Evolutionary conservation across 1,284 basidiomycete genomes (phyloP), one percentile per base, ranked within the genome.

Genomic region (Ustilago loliicola): DNA sequence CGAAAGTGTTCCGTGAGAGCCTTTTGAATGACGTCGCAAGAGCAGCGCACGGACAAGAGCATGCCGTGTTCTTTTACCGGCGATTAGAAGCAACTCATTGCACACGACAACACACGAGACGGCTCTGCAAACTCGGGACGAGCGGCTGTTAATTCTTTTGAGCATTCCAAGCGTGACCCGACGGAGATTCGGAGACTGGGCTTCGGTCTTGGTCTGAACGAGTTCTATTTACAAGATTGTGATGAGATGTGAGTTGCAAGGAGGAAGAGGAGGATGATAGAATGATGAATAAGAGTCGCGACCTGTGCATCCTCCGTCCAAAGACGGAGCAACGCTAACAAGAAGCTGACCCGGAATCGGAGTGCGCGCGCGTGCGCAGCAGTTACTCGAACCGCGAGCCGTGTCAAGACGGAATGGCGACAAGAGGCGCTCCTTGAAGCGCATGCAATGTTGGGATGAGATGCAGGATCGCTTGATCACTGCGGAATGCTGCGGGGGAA

Each of bases 401-500:
- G 21, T 21, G 10, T 45, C 42, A 6, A 21, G 7, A 45, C n/a
- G 42, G 7, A 45, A 45, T 9, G n/a, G 7, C n/a, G 21, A n/a
- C 42, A 21, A 15, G 10, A 36, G 34, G 10, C 15, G 15, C 34
- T 45, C n/a, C 42, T 6, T 21, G 42, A 8, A 21, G n/a, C n/a
- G 42, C n/a, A 21, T 7, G 42, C 42, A n/a, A n/a, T 21, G 21
- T 21, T 19, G 7, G 21, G 42, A 8, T 45, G 19, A 30, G 27
- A 15, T 30, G 55, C 55, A 56, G 55, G 38, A 56, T 45, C 25
- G 5, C 19, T 27, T 19, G 40, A 56, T 45, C 42, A 45, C 21
- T 32, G 53, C 57, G 47, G 13, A 17, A 60, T 65, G 57, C 59
- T 58, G 56, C 51, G 53, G 45, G 13, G 45, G 30, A 32, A 17